Evolutionary conservation across 495 filamentous ascomycete species (phyloP), one percentile per base, ranked within the genome.

Genomic region (Tuber melanosporum): DNA sequence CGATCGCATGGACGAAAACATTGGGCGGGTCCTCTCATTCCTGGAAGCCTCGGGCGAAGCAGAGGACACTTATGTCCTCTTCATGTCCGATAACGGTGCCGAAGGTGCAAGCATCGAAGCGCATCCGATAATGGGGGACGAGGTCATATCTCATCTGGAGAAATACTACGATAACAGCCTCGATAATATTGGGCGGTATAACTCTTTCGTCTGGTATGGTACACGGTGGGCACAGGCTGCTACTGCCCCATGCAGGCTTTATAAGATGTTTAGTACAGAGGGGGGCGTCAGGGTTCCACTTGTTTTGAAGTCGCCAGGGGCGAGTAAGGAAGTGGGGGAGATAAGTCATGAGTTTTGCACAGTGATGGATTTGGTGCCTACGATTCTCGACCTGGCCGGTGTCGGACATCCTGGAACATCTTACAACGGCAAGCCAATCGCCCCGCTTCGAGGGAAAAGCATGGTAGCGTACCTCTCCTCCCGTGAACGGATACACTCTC

Each of bases 71-170:
- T 89, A 90, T 71, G 86, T 91, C 44, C 86, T 88, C 80, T 91
- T 91, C 85, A 88, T 91, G 87, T 88, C 87, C 47, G 88, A 91
- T 81, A 91, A 91, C 76, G 89, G 89, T n/a, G 89, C 90, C 49
- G 89, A 91, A 76, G 90, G 89, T 36, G 88, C 88, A 42, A 86
- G 88, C 52, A 88, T 90, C 75, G 89, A 91, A 77, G 89, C 89
- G 17, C 87, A 88, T 73, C 89, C 90, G 1, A 87, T 86, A 78
- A 84, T 86, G 76, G 81, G 85, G 41, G 83, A 85, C 20, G 84
- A 84, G 9, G 86, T 88, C 45, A 85, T 88, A 78, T 85, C 86
- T 26, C 87, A 88, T 71, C 84, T 91, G 9, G 83, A 89, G 75
- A 89, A 90, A 79, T 90, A 90, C 83, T 91, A 90, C 79, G 85